These are phyloP conservation scores for Phytophthora litchii DNA, from an alignment of 352 stramenopile species.

Conservation along the genomic window DNA sequence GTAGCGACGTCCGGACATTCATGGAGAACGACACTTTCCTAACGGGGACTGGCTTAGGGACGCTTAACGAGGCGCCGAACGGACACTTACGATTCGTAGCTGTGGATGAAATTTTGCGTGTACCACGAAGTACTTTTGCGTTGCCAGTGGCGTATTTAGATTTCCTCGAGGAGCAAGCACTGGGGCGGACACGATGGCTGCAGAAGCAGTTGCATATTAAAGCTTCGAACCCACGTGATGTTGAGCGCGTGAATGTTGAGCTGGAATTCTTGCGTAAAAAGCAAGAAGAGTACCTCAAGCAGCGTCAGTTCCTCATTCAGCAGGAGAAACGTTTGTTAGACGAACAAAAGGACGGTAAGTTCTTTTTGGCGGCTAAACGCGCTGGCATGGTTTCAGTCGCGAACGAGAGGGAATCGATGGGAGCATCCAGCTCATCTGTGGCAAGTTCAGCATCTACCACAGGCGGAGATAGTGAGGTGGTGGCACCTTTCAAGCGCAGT, in stretches of 20 bases:
- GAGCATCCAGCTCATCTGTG: conserved; percentile 16
- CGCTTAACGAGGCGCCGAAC: conserved; percentile 35
- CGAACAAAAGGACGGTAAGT: conserved; percentile 52
- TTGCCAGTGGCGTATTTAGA: conserved; percentile 77
- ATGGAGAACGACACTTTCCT: conserved; percentile 77
- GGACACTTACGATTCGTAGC: conserved; percentile 57
- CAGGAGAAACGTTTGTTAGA: conserved; percentile 70
- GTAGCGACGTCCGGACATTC: conserved; percentile 46
- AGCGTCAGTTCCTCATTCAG: conserved; percentile 78
- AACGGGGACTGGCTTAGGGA: conserved; percentile 33
- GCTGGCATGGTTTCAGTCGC: conserved; percentile 22
- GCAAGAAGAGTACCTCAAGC: conserved; percentile 75
- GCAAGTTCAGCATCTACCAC: conserved; percentile 20
- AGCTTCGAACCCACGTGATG: conserved; percentile 21
- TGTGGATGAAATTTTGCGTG: conserved; percentile 80
- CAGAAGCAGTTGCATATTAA: conserved; percentile 49
- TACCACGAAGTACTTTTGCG: conserved; percentile 74
- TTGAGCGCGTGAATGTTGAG: conserved; percentile 48
- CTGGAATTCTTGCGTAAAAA: conserved; percentile 72
- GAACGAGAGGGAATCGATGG: conserved; percentile 27
- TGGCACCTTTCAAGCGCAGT: conserved; percentile 83
- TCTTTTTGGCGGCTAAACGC: conserved; percentile 45
- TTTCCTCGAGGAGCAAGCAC: conserved; percentile 68
- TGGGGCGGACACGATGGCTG: conserved; percentile 57
- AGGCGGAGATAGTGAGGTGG: conserved; percentile 32